Conservation (phyloP, 2,329 filamentous ascomycete genomes). For the Pseudocercospora fijiensis region DNA sequence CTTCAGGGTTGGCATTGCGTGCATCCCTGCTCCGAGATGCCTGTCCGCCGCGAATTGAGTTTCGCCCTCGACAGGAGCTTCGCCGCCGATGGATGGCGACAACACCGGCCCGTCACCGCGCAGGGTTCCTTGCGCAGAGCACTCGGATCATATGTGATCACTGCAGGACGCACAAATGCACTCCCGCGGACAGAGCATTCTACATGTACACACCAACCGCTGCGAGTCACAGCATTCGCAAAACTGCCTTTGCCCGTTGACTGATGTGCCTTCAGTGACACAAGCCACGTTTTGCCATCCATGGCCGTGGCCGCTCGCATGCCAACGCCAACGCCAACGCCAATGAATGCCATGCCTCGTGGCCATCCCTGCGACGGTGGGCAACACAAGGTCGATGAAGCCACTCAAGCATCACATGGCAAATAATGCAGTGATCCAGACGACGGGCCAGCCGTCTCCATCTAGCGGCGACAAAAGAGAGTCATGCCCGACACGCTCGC, state of each 20-base stretch:
- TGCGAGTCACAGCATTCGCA: conserved; percentile 14
- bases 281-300: conserved; percentile 23
- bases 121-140: conserved; percentile 7
- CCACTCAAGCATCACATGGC: background rate
- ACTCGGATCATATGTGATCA: conserved; percentile 3
- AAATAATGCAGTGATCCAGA: conserved; percentile 5
- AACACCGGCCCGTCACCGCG: conserved; percentile 3
- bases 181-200: conserved; percentile 13
- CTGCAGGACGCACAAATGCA: conserved; percentile 15
- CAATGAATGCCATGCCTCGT: conserved; percentile 21
- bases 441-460: background rate
- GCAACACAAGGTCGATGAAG: conserved; percentile 9
- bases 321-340: too few species aligned
- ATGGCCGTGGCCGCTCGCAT: conserved; percentile 1
- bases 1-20: background rate
- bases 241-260: conserved; percentile 12
- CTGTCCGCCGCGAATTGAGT: background rate
- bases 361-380: conserved; percentile 14
- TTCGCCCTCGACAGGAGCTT: background rate
- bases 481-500: background rate
- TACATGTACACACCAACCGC: conserved; percentile 5
- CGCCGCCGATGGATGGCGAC: conserved; percentile 10
- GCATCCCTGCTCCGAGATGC: conserved; percentile 7
- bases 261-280: conserved; percentile 15
- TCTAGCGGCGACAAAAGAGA: background rate